Conservation (phyloP, 2,329 filamentous ascomycete species). For the Cladophialophora immunda region DNA sequence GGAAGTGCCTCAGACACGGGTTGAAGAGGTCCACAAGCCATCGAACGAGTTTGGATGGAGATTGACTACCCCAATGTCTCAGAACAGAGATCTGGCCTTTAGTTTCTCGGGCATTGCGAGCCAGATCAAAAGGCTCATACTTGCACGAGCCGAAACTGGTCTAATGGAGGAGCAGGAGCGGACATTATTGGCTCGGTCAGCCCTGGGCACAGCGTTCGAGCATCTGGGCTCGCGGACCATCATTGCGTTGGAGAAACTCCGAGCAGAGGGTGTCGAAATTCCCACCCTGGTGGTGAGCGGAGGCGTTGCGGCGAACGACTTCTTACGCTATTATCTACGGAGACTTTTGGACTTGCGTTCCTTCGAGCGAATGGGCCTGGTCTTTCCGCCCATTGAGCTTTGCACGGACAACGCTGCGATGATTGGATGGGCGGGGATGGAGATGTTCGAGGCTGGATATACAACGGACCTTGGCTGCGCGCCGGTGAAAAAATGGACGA, state of each 20-base stretch:
- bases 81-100: conserved; percentile 68
- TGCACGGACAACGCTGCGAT: conserved; percentile 98
- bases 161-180: conserved; percentile 64
- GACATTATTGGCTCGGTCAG: conserved; percentile 72
- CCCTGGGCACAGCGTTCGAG: conserved; percentile 85
- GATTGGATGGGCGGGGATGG: conserved; percentile 92
- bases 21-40: conserved; percentile 64
- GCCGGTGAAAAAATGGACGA: conserved; percentile 74
- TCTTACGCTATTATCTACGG: conserved; percentile 73
- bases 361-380: conserved; percentile 66
- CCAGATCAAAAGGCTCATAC: conserved; percentile 63
- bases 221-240: conserved; percentile 81
- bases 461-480: conserved; percentile 67
- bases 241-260: conserved; percentile 66
- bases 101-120: conserved; percentile 79
- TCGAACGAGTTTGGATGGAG: conserved; percentile 69
- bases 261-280: conserved; percentile 47
- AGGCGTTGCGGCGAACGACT: conserved; percentile 87
- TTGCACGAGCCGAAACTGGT: conserved; percentile 45
- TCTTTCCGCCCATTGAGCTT: conserved; percentile 77
- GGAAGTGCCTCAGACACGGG: conserved; percentile 58
- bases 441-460: conserved; percentile 88
- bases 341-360: conserved; percentile 73
- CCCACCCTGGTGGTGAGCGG: conserved; percentile 82
- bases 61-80: conserved; percentile 72